Percentiles rank a stretch among this genome's conserved stretches.
Conservation (phyloP, 176 grass and related monocot species). For the Saccharum spontaneum region DNA sequence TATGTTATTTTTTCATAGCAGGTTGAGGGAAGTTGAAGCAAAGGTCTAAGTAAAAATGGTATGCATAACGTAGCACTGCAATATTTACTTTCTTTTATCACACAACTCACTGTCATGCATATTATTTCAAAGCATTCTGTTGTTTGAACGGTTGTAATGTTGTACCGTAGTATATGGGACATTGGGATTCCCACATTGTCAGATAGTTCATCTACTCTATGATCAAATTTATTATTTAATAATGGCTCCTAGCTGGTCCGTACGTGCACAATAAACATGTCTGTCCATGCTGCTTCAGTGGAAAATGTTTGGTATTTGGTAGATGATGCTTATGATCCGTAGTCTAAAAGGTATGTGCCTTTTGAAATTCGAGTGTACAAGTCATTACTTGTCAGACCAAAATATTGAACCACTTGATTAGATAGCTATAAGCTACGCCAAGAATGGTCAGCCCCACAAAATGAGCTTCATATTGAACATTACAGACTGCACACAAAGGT, state of each 20-base stretch:
- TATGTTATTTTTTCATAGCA: conserved; percentile 1
- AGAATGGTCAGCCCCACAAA: background rate
- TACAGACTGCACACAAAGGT: background rate
- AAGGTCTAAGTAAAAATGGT: conserved; percentile 37
- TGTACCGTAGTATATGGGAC: background rate
- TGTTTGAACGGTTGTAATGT: background rate
- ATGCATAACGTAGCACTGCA: background rate
- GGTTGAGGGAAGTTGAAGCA: background rate
- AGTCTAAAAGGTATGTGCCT: background rate
- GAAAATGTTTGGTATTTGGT: background rate
- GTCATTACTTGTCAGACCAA: background rate
- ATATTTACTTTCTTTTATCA: background rate
- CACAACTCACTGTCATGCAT: background rate
- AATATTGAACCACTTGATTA: background rate
- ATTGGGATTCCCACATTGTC: background rate
- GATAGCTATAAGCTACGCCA: background rate
- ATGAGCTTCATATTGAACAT: background rate
- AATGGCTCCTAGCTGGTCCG: background rate
- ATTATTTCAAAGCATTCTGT: background rate
- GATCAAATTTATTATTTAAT: background rate
- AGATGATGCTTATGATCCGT: background rate
- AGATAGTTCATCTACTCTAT: background rate
- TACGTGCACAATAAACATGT: background rate
- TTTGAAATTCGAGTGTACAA: background rate
- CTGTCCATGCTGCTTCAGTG: background rate